Evolutionary conservation across 2,329 filamentous ascomycete genomes (phyloP).

Genomic region (Venturia oleaginea): DNA sequence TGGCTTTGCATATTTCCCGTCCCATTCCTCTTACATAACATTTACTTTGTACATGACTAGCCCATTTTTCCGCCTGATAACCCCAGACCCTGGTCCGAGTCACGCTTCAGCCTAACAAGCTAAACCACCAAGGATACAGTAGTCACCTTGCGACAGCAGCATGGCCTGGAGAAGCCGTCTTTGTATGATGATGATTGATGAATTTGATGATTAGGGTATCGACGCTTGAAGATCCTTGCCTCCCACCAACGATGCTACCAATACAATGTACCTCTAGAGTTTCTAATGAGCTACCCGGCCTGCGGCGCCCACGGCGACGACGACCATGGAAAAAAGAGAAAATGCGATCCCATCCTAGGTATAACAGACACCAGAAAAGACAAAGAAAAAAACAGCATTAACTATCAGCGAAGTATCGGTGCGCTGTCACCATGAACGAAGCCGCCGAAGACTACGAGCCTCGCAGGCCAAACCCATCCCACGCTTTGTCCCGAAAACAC

Average conservation of each 20-base stretch:
- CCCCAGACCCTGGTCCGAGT: background rate
- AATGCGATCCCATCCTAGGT: background rate
- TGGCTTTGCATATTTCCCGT: background rate
- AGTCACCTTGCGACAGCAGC: background rate
- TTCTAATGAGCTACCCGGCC: background rate
- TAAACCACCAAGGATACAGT: slow-evolving; percentile 3
- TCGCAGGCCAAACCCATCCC: background rate
- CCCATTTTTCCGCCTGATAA: background rate
- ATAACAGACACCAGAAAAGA: background rate
- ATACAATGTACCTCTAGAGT: background rate
- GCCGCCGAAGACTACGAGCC: background rate
- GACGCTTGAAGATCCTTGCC: slow-evolving; percentile 6
- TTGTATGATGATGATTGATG: background rate
- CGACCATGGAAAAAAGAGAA: background rate
- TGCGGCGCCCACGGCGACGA: background rate
- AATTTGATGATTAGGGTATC: slow-evolving; percentile 2
- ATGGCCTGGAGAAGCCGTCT: background rate
- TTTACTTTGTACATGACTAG: background rate
- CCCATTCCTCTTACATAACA: slow-evolving; percentile 8
- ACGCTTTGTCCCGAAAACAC: slow-evolving; percentile 1
- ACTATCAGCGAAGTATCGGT: background rate
- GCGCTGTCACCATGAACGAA: slow-evolving; percentile 1
- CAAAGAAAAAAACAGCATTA: background rate
- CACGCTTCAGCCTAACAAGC: slow-evolving; percentile 2
- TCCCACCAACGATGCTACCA: background rate